These are phyloP conservation scores for Coniochaeta sp. DNA, from an alignment of 2,329 filamentous ascomycete species.

Conservation along the genomic window DNA sequence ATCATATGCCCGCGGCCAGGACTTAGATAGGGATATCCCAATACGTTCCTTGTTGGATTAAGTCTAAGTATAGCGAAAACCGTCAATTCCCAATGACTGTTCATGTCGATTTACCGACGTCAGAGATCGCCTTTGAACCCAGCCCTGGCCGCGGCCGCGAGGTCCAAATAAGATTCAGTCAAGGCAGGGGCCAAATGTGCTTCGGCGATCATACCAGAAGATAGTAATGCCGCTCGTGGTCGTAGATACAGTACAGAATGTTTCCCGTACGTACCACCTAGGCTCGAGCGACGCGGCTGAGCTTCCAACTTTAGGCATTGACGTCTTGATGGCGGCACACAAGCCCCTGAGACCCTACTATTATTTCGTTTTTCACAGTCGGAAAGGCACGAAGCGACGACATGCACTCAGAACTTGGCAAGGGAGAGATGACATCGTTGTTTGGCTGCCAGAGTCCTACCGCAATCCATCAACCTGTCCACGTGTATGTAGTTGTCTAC, in stretches of 20 bases:
- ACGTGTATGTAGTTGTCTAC: not conserved
- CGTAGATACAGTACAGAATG: not conserved
- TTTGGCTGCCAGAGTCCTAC: not conserved
- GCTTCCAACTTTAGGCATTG: not conserved
- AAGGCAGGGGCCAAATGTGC: not conserved
- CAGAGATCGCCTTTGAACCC: not conserved
- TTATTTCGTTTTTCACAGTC: not conserved
- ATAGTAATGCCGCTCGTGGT: not conserved
- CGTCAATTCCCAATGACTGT: no score
- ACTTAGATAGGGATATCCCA: not conserved
- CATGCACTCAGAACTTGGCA: no score
- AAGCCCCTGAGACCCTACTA: not conserved
- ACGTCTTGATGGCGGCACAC: not conserved
- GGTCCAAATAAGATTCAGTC: not conserved
- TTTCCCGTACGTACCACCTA: not conserved
- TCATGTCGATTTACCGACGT: not conserved
- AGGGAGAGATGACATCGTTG: no score
- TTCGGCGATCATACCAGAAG: not conserved
- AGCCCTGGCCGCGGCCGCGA: not conserved
- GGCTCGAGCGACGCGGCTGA: not conserved
- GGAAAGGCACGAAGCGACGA: no score
- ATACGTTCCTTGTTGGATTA: not conserved
- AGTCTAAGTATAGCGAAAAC: not conserved
- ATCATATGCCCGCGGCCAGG: no score
- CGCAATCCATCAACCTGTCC: not conserved